Evolutionary conservation across 192 early-diverging fungal genomes (phyloP).

Genomic region (Helicostylum pulchrum): DNA sequence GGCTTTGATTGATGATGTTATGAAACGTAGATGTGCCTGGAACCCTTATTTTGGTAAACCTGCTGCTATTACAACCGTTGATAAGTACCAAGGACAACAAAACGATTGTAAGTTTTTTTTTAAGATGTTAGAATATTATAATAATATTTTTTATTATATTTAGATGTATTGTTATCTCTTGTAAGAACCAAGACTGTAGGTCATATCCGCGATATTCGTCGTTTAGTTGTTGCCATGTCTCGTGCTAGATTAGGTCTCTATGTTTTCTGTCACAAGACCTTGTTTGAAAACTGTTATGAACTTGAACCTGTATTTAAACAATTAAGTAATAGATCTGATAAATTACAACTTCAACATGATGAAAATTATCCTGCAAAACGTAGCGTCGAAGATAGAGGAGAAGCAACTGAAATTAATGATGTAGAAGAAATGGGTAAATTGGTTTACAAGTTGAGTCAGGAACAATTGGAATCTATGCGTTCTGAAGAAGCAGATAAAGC

Average conservation of each 20-base stretch:
- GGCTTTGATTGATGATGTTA: constrained; percentile 87
- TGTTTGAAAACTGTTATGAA: constrained; percentile 84
- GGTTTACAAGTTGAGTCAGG: constrained; percentile 63
- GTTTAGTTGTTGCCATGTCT: constrained; percentile 92
- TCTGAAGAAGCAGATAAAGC: constrained; percentile 1
- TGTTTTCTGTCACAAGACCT: constrained; percentile 71
- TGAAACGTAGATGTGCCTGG: constrained; percentile 82
- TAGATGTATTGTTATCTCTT: constrained; percentile 85
- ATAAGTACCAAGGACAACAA: constrained; percentile 96
- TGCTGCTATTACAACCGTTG: constrained; percentile 82
- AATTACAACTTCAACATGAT: constrained; percentile 52
- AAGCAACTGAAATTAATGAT: constrained; percentile 41
- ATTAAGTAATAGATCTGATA: constrained; percentile 63
- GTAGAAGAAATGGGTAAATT: constrained; percentile 61
- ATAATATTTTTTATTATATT: not conserved
- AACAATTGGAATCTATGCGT: constrained; percentile 49
- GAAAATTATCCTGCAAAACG: constrained; percentile 43
- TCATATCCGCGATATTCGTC: constrained; percentile 89
- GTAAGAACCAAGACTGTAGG: constrained; percentile 89
- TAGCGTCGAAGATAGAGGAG: constrained; percentile 32
- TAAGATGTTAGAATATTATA: not conserved
- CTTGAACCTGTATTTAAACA: constrained; percentile 65
- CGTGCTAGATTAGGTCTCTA: constrained; percentile 92
- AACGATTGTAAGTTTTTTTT: constrained; percentile 69
- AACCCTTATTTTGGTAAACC: constrained; percentile 84